Evolutionary conservation across 2,329 filamentous ascomycete species (phyloP).

Genomic region (Rutstroemia sp.): DNA sequence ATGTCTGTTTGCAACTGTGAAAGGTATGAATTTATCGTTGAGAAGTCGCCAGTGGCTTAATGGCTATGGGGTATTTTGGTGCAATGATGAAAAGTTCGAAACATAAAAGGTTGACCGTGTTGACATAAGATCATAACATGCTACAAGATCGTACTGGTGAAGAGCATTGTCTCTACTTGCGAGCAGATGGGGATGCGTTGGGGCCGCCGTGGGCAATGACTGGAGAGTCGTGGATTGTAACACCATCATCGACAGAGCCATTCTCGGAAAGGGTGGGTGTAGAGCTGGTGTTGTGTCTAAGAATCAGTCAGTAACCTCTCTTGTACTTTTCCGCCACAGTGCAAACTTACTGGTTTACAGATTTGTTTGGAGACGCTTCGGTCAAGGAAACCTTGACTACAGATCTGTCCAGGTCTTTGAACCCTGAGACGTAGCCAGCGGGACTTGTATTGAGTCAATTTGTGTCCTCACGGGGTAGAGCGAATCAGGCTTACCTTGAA

Average conservation of each 20-base stretch:
- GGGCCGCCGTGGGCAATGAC: slow-evolving; percentile 21
- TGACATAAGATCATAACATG: slow-evolving; percentile 7
- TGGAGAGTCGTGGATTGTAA: slow-evolving; percentile 28
- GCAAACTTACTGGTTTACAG: slow-evolving; percentile 23
- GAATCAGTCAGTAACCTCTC: background rate
- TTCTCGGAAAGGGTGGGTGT: slow-evolving; percentile 30
- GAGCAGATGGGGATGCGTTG: slow-evolving; percentile 23
- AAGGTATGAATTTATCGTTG: slow-evolving; percentile 14
- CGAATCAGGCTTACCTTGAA: slow-evolving; percentile 16
- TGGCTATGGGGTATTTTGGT: slow-evolving; percentile 10
- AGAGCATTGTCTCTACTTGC: slow-evolving; percentile 19
- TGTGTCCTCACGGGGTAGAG: background rate
- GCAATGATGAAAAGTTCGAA: slow-evolving; percentile 10
- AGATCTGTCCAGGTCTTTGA: slow-evolving; percentile 29
- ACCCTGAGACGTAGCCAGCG: slow-evolving; percentile 18
- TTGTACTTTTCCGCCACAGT: background rate
- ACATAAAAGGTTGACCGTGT: slow-evolving; percentile 13
- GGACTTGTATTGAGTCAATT: slow-evolving; percentile 12
- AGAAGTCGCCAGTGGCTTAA: slow-evolving; percentile 20
- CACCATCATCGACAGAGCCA: slow-evolving; percentile 28
- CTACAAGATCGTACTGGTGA: background rate
- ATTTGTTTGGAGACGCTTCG: slow-evolving; percentile 22
- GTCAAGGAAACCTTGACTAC: slow-evolving; percentile 22
- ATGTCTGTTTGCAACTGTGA: slow-evolving; percentile 26
- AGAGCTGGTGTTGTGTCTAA: slow-evolving; percentile 12